Base-by-base conservation (phyloP, 1,284 basidiomycete species). In the Agroathelia rolfsii region DNA sequence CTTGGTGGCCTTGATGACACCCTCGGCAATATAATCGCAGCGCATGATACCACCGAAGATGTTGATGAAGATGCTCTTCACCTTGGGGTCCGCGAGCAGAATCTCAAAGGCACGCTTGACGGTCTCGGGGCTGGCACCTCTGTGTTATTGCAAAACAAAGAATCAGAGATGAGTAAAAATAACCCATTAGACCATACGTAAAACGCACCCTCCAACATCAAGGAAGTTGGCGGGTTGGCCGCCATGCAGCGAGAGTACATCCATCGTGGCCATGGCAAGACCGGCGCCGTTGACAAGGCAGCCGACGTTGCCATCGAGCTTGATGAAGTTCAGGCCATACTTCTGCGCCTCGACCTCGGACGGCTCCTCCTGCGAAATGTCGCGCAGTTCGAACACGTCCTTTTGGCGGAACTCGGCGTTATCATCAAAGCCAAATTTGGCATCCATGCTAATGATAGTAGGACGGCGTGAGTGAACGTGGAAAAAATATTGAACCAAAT, bases 81-180 rank as follows among this genome's bases (percentile, higher is more conserved):
- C 94, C 52, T 89, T 84, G 42, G 82, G 78, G 50, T 96, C 90
- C 38, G 76, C 65, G 26, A 96, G 68, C 24, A 98, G 72, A 43
- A 99, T 85, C 61, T 97, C 92, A 51, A 99, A 99, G 3, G 95
- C 95, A 62, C 94, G 96, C 72, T 98, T 99, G 48, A 99, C 95
- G 7, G 94, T 95, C 49, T 95, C 88, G 21, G 95, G 92, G 5
- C 93, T 97, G 28, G 95, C 95, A 50, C 94, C 90, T 57, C 89
- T 85, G n/a, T n/a, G n/a, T n/a, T n/a, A n/a, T n/a, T n/a, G 50
- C n/a, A n/a, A n/a, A n/a, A n/a, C n/a, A n/a, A n/a, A n/a, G n/a
- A n/a, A n/a, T n/a, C n/a, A n/a, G n/a, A n/a, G n/a, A n/a, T 26
- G 3, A 26, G 23, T 8, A 33, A 29, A 28, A 22, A 11, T 4